Evolutionary conservation across 2,329 filamentous ascomycete species (phyloP).

Genomic region (Colletotrichum sp.): DNA sequence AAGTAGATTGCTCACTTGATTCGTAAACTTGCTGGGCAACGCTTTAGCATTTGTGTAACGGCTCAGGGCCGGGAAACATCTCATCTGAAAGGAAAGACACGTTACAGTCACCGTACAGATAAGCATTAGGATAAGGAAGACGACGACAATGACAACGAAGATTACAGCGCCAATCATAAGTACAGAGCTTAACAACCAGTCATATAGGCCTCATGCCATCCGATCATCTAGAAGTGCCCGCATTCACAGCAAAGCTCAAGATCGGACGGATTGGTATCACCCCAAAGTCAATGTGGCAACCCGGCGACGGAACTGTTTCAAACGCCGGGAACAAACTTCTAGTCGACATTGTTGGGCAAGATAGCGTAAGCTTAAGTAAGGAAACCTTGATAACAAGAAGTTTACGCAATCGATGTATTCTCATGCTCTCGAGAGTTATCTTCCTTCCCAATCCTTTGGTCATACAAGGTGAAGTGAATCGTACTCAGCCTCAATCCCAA

Average conservation of each 20-base stretch:
- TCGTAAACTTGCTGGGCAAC: not conserved
- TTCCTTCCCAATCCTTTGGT: not conserved
- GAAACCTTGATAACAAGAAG: not conserved
- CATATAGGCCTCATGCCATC: not conserved
- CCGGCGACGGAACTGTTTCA: not conserved
- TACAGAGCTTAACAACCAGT: not conserved
- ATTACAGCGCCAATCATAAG: not conserved
- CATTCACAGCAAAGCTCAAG: not conserved
- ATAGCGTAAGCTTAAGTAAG: not conserved
- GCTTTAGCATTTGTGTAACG: accelerated
- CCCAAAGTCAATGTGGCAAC: not conserved
- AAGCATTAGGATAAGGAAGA: not conserved
- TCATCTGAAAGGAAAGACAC: not conserved
- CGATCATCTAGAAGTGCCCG: not conserved
- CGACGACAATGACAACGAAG: not conserved
- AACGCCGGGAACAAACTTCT: not conserved
- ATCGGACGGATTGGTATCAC: not conserved
- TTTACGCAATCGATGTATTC: not conserved
- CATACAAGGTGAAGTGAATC: not conserved
- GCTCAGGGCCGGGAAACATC: accelerated
- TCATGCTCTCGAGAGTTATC: accelerated
- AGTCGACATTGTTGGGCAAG: not conserved
- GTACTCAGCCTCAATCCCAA: not conserved
- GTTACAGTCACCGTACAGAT: not conserved
- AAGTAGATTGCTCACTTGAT: not conserved